A percentile compares a stretch with the other conserved stretches of the same genome.
phyloP scores from a whole-genome alignment of 306 rosid species.

The Dalbergia oliveri region DNA sequence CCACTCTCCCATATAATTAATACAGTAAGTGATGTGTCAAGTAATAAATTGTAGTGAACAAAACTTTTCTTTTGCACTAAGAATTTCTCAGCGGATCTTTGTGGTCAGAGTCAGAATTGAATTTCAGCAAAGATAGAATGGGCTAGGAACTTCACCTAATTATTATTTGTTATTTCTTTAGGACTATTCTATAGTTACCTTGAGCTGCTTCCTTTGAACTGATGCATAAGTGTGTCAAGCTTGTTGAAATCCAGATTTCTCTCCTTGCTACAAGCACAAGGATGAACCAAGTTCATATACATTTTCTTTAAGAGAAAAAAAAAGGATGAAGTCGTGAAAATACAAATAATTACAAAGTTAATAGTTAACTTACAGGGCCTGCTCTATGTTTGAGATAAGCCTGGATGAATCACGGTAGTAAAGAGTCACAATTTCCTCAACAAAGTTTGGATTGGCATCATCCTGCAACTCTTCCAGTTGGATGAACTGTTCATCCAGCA shows the following conservation, averaged over 20 bases:
- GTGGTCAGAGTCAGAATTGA: background rate
- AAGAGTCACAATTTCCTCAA: constrained; percentile 84
- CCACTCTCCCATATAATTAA: too few relatives aligned
- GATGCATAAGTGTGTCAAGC: constrained; percentile 81
- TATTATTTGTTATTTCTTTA: background rate
- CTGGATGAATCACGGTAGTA: constrained; percentile 80
- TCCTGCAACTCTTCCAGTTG: constrained; percentile 91
- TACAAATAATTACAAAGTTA: background rate
- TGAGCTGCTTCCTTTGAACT: constrained; percentile 95
- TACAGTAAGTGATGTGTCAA: too few relatives aligned
- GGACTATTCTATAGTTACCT: constrained; percentile 54
- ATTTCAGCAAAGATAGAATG: too few relatives aligned
- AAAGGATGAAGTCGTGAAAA: background rate
- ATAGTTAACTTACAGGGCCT: constrained; percentile 64
- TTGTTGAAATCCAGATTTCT: constrained; percentile 72
- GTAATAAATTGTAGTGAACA: too few relatives aligned
- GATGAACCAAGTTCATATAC: background rate
- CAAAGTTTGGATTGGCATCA: constrained; percentile 89
- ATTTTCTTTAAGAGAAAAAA: background rate
- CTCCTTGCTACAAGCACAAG: constrained; percentile 58
- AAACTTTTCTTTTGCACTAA: too few relatives aligned
- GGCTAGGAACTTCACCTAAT: too few relatives aligned
- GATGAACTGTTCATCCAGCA: constrained; percentile 85
- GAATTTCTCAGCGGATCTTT: too few relatives aligned
- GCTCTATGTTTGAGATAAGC: constrained; percentile 73